Evolutionary conservation across 1,139 yeast species (phyloP).

Genomic region (Saccharomyces hybrid): DNA sequence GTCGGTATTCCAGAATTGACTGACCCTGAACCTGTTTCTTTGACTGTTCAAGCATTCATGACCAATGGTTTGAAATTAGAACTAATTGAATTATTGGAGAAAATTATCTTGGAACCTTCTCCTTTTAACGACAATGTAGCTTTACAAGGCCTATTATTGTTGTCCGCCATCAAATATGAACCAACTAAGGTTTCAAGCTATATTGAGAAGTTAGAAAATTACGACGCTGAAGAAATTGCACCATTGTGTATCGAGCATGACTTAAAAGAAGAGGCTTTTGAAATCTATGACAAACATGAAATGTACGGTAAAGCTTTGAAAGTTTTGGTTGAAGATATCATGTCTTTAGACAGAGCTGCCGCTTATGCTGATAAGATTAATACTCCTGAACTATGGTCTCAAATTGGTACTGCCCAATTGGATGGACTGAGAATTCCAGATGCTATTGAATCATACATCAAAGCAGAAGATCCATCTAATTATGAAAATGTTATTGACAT

Average conservation of each 20-base stretch:
- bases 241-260: slow-evolving; percentile 85
- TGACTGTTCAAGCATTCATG: slow-evolving; percentile 96
- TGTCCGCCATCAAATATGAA: slow-evolving; percentile 95
- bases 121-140: slow-evolving; percentile 94
- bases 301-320: slow-evolving; percentile 72
- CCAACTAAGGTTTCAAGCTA: slow-evolving; percentile 74
- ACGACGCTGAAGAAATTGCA: slow-evolving; percentile 90
- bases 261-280: slow-evolving; percentile 88
- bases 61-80: slow-evolving; percentile 88
- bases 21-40: slow-evolving; percentile 92
- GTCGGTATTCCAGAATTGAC: slow-evolving; percentile 94
- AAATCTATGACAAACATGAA: slow-evolving; percentile 81
- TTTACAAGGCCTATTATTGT: slow-evolving; percentile 80
- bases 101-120: slow-evolving; percentile 92
- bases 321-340: slow-evolving; percentile 84
- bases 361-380: slow-evolving; percentile 87
- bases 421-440: slow-evolving; percentile 90
- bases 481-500: slow-evolving; percentile 89
- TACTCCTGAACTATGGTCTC: slow-evolving; percentile 83
- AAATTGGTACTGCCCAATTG: slow-evolving; percentile 91
- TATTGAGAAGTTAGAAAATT: slow-evolving; percentile 83
- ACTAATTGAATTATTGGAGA: slow-evolving; percentile 86
- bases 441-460: slow-evolving; percentile 81
- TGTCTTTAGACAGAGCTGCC: slow-evolving; percentile 93
- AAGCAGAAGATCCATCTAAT: slow-evolving; percentile 86